Conservation (phyloP, 176 grass and related monocot genomes). For the Raddia distichophylla region DNA sequence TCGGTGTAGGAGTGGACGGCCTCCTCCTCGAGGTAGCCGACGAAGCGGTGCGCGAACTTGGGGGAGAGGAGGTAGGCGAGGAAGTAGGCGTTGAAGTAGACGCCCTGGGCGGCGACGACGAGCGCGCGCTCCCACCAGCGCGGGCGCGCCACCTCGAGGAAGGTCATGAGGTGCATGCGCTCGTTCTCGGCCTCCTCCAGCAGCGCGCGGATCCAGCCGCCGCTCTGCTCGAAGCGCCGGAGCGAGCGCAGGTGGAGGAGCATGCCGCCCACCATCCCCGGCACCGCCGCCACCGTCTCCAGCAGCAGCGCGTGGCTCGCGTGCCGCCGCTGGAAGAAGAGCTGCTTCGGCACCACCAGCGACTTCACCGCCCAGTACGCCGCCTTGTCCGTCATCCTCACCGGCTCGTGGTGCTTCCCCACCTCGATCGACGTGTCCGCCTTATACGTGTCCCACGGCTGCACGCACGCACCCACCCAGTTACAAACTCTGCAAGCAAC, state of each 20-base stretch:
- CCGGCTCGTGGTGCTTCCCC: slow-evolving; percentile 83
- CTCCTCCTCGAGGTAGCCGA: slow-evolving; percentile 96
- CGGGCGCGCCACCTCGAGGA: slow-evolving; percentile 82
- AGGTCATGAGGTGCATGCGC: slow-evolving; percentile 99
- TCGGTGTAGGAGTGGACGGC: slow-evolving; percentile 91
- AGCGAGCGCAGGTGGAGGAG: slow-evolving; percentile 95
- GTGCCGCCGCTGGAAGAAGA: slow-evolving; percentile 95
- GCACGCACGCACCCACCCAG: not conserved
- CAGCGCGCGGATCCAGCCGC: slow-evolving; percentile 81
- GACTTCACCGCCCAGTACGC: slow-evolving; percentile 75
- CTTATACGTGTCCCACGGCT: slow-evolving; percentile 90
- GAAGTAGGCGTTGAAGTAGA: slow-evolving; percentile 97
- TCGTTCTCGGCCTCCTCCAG: slow-evolving; percentile 99
- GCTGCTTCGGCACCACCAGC: slow-evolving; percentile 59
- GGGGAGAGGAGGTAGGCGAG: slow-evolving; percentile 81
- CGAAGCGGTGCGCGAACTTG: slow-evolving; percentile 95
- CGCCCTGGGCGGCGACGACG: slow-evolving; percentile 79
- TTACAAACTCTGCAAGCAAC: not conserved
- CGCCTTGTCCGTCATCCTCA: slow-evolving; percentile 61
- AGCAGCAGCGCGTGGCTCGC: slow-evolving; percentile 78
- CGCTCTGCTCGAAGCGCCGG: slow-evolving; percentile 94
- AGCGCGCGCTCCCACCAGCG: slow-evolving; percentile 88
- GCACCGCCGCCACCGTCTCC: slow-evolving; percentile 92
- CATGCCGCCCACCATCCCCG: slow-evolving; percentile 92
- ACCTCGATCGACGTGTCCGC: slow-evolving; percentile 80